phyloP scores from a whole-genome alignment of 2,329 filamentous ascomycete species.

The Pseudocercospora eumusae region DNA sequence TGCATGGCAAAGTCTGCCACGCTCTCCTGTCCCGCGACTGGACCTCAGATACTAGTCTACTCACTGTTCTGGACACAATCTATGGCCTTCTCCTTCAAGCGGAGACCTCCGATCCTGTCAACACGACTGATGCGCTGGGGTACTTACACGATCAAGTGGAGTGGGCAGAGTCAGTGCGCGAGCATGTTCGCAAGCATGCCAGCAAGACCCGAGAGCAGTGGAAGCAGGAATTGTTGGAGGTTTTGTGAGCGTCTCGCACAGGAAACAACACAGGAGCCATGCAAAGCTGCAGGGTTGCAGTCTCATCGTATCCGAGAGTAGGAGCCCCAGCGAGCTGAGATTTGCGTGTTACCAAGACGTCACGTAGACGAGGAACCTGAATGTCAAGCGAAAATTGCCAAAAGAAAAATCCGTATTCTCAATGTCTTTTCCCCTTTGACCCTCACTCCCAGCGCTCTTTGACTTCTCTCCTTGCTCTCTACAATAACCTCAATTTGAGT shows the following conservation, averaged over 20 bases:
- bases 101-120: conserved; percentile 40
- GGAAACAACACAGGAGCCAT: neutral
- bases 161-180: conserved; percentile 38
- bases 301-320: neutral
- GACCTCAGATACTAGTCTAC: conserved; percentile 40
- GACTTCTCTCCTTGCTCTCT: too few relatives aligned
- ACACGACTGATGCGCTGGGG: conserved; percentile 38
- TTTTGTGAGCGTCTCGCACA: neutral
- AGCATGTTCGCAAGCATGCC: conserved; percentile 37
- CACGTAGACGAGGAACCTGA: neutral
- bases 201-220: conserved; percentile 36
- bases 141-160: conserved; percentile 40
- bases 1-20: conserved; percentile 44
- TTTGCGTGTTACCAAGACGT: neutral
- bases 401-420: too few relatives aligned
- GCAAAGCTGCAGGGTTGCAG: neutral
- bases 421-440: too few relatives aligned
- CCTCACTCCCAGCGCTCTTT: too few relatives aligned
- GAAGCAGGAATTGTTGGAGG: conserved; percentile 29
- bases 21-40: conserved; percentile 41
- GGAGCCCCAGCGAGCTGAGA: neutral
- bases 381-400: neutral
- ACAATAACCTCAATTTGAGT: too few relatives aligned
- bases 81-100: conserved; percentile 41
- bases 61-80: conserved; percentile 40